A percentile compares a stretch with the other conserved stretches of the same genome.
These are phyloP conservation scores for Clarireedia hainanense DNA, from an alignment of 2,329 filamentous ascomycete genomes.

Conservation along the genomic window DNA sequence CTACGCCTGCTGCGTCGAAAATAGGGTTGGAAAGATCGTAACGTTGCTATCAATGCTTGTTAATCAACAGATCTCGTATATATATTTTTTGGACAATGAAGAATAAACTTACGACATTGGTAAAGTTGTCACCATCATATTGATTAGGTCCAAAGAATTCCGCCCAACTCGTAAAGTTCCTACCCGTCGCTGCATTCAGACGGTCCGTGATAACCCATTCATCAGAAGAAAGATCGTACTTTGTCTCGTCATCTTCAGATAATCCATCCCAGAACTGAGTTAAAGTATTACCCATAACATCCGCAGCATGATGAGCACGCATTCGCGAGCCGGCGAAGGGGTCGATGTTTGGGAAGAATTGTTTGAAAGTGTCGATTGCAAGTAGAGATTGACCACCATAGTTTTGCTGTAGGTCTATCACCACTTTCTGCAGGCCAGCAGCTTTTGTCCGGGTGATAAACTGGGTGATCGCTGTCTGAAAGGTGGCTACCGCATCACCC, in stretches of 20 bases:
- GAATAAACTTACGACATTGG: constrained; percentile 13
- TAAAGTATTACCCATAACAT: constrained; percentile 18
- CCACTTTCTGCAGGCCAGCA: constrained; percentile 45
- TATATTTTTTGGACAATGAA: background rate
- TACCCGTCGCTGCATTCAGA: constrained; percentile 16
- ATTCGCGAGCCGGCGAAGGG: constrained; percentile 20
- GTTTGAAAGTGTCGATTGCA: constrained; percentile 42
- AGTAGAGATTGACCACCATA: constrained; percentile 54
- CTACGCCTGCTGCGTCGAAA: constrained; percentile 17
- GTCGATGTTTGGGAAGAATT: constrained; percentile 29
- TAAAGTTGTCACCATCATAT: constrained; percentile 19
- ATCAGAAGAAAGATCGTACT: constrained; percentile 12
- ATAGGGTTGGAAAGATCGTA: constrained; percentile 19
- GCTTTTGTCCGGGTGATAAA: constrained; percentile 38
- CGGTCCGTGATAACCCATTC: constrained; percentile 19
- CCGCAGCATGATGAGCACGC: constrained; percentile 16
- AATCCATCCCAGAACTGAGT: constrained; percentile 19
- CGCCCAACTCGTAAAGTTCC: constrained; percentile 18
- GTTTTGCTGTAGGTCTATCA: constrained; percentile 57
- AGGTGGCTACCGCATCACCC: constrained; percentile 24
- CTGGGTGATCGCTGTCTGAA: constrained; percentile 26
- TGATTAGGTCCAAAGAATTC: constrained; percentile 17
- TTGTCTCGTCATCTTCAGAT: constrained; percentile 10
- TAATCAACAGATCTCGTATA: background rate
- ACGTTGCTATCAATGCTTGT: constrained; percentile 14